Base-by-base conservation (phyloP, 768 basidiomycete species). In the Melanogaster broomeanus region DNA sequence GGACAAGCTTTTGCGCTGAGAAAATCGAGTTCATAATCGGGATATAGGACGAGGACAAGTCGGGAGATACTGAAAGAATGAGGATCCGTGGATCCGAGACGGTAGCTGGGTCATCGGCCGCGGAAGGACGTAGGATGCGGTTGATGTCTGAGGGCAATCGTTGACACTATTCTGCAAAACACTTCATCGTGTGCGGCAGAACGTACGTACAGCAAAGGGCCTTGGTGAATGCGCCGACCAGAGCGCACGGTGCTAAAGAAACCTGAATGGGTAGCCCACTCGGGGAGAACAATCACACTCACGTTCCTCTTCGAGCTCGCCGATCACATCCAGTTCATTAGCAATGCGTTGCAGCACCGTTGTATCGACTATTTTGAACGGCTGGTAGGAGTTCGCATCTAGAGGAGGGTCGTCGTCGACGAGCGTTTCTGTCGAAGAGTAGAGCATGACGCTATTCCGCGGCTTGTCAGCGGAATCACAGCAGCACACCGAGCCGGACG, bases 11-110 rank as follows among this genome's bases (percentile, higher is more conserved):
- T 70, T 99, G 97, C 5, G 97, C 97, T 16, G 95, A 94, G 72
- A 99, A 99, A 43, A 98, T 98, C 48, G 94, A 87, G 67, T 98
- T 98, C 97, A 99, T 99, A 66, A 98, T 86, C 22, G 96, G 92
- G 43, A 98, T 96, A 70, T 99, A 99, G 10, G 94, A 92, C 8
- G 86, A 80, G 9, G 90, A 87, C 25, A 87, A 78, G 71, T 96
- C 90, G 15, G 92, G 91, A 11, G 95, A 96, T 48, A 97, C 93
- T 35, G 93, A 95, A 47, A 99, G 76, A 56, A 98, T 77, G 45
- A 88, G 68, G 45, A 90, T 85, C 9, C 84, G 74, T 0, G 87
- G 79, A 53, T 84, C 79, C 1, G 73, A 62, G 39, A 69, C 55
- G n/a, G 63, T 40, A 21, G 69, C 49, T 18, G 69, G 55, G 19